Percentiles rank a stretch among this genome's conserved stretches.
Conservation (phyloP, 2,329 filamentous ascomycete species). For the Trichophaea hybrida region DNA sequence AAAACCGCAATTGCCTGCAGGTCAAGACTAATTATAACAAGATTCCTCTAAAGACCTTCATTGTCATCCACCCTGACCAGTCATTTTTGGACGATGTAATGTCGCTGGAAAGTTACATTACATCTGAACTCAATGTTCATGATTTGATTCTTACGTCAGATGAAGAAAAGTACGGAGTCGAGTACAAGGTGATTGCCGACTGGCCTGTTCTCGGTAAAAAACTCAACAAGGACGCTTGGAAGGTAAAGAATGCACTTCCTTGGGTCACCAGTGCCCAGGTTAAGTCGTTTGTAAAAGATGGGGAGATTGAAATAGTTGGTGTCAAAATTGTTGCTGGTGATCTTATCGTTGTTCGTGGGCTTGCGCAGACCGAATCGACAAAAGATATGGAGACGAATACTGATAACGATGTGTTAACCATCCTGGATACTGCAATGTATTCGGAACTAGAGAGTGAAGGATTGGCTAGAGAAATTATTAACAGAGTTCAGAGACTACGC, state of each 20-base stretch:
- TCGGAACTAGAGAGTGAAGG: slow-evolving; percentile 79
- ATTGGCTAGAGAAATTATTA: slow-evolving; percentile 79
- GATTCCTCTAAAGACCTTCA: slow-evolving; percentile 74
- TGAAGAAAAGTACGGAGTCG: slow-evolving; percentile 80
- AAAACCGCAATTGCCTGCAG: neutral
- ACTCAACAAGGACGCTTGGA: slow-evolving; percentile 83
- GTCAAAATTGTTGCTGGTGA: slow-evolving; percentile 73
- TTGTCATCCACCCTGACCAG: slow-evolving; percentile 72
- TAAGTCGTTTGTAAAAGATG: slow-evolving; percentile 57
- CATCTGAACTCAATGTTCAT: slow-evolving; percentile 79
- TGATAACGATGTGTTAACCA: slow-evolving; percentile 76
- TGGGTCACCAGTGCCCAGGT: slow-evolving; percentile 65
- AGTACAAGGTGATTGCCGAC: slow-evolving; percentile 79
- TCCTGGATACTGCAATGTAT: slow-evolving; percentile 71
- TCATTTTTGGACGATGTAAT: slow-evolving; percentile 76
- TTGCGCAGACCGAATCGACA: slow-evolving; percentile 52
- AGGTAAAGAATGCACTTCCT: slow-evolving; percentile 82
- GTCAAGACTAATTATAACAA: slow-evolving; percentile 31
- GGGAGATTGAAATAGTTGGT: slow-evolving; percentile 68
- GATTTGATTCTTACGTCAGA: slow-evolving; percentile 73
- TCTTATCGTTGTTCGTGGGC: slow-evolving; percentile 62
- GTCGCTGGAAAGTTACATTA: slow-evolving; percentile 75
- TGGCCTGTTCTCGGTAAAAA: slow-evolving; percentile 95
- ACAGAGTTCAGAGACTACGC: slow-evolving; percentile 77
- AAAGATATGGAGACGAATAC: slow-evolving; percentile 74